These are phyloP conservation scores for Bipolaris gigantea DNA, from an alignment of 2,329 filamentous ascomycete genomes.

Conservation along the genomic window DNA sequence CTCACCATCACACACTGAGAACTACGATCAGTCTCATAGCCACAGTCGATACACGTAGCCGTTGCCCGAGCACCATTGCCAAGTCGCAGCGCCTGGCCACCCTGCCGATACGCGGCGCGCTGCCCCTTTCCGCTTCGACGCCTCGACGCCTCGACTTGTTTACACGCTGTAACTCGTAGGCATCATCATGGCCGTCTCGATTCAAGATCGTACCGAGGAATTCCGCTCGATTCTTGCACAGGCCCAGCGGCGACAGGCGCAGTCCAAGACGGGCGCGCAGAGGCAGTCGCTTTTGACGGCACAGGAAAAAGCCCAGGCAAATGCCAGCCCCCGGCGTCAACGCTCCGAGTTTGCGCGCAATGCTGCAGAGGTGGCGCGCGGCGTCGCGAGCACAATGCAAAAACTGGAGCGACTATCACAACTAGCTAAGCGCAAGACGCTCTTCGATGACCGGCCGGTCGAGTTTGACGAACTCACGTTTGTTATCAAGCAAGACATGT, in stretches of 20 bases:
- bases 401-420: conserved; percentile 94
- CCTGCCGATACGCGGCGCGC: conserved; percentile 9
- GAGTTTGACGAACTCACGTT: conserved; percentile 97
- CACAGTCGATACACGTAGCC: neutral
- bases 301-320: conserved; percentile 62
- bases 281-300: conserved; percentile 78
- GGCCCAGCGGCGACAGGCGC: conserved; percentile 76
- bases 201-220: conserved; percentile 95
- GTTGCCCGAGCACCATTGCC: neutral
- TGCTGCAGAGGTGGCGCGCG: conserved; percentile 87
- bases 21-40: neutral
- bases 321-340: conserved; percentile 53
- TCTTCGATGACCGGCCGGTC: conserved; percentile 94
- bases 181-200: conserved; percentile 64
- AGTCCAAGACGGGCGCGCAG: conserved; percentile 75
- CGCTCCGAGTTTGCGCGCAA: conserved; percentile 91
- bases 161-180: conserved; percentile 13
- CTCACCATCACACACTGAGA: neutral
- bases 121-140: conserved; percentile 8
- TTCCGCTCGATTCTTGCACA: conserved; percentile 89
- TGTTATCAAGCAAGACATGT: conserved; percentile 96
- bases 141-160: conserved; percentile 2
- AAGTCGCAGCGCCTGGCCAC: conserved; percentile 12
- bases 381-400: conserved; percentile 88
- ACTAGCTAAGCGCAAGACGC: conserved; percentile 90